A percentile compares a stretch with the other conserved stretches of the same genome.
Evolutionary conservation across 2,329 filamentous ascomycete species (phyloP).

Genomic region (Alternaria sp.): DNA sequence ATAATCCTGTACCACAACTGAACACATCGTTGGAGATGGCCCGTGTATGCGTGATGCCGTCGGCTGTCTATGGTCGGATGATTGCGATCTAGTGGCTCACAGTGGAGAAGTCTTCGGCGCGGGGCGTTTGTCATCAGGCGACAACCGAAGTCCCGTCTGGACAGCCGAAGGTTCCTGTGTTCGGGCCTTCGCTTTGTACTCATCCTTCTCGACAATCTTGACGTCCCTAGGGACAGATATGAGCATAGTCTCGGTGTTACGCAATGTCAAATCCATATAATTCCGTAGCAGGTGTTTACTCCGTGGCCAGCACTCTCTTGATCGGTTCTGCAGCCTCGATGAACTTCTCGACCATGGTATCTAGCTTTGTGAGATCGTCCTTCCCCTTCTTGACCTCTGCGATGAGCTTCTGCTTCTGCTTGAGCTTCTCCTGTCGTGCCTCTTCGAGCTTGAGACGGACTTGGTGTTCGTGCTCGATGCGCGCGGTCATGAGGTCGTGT

Average conservation of each 20-base stretch:
- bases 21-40: not conserved
- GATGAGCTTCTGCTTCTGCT: constrained; percentile 74
- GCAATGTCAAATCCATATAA: not conserved
- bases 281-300: constrained; percentile 42
- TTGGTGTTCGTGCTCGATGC: constrained; percentile 88
- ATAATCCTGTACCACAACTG: not conserved
- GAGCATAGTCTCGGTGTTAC: not conserved
- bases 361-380: constrained; percentile 89
- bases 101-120: constrained; percentile 5
- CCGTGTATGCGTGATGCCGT: not conserved
- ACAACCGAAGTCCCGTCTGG: not conserved
- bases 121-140: not conserved
- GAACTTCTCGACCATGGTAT: constrained; percentile 92
- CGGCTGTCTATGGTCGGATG: not conserved
- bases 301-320: constrained; percentile 84
- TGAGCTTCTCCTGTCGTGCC: constrained; percentile 70
- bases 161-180: not conserved
- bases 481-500: constrained; percentile 84
- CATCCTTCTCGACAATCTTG: not conserved
- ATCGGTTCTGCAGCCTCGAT: constrained; percentile 92
- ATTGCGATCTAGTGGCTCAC: not conserved
- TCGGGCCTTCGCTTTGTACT: constrained; percentile 1
- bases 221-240: not conserved
- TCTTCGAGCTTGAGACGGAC: constrained; percentile 88
- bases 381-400: constrained; percentile 90